Base-by-base conservation (phyloP, 352 stramenopile species). In the Phytophthora ramorum region DNA sequence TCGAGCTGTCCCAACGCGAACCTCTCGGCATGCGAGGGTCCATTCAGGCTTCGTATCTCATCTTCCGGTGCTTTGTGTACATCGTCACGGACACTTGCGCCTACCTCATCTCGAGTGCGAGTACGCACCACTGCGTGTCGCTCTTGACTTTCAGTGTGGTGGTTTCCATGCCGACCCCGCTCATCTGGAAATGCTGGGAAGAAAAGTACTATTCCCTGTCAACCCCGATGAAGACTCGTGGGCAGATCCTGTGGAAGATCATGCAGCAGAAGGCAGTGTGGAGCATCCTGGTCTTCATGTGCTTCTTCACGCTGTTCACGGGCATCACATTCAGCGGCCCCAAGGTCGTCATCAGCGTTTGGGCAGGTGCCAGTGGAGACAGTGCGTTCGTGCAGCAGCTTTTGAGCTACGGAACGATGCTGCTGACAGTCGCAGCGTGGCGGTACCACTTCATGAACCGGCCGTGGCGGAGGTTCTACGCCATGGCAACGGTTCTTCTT, bases 241-340 rank as follows among this genome's bases (percentile, higher is more conserved):
- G 53, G 5, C 61, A 71, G 50, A 75, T 80, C 40, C 63, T 80
- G n/a, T 80, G 71, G 76, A 73, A 64, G 35, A 74, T 82, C 47
- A 71, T 82, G 62, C 73, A 81, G 63, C 73, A 82, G 48, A 81
- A 78, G 17, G 76, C 73, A 3, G 68, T 82, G 26, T 82, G 76
- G 73, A 66, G 67, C 17, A 66, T 76, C n/a, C 5, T 85, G 7
- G 32, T 51, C 3, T 85, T 85, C 58, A 67, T 72, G 56, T 78
- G 61, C 41, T 63, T 78, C 59, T 85, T 74, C 53, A 70, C 67
- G 13, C 34, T 82, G 6, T 78, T 82, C 44, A 52, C 68, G 7
- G 41, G 46, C 13, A 61, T 81, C 28, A 50, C 48, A 3, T 77
- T 81, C 50, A 56, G n/a, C 34, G 57, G 71, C 14, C 63, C 70